Conservation (phyloP, 108 stramenopile genomes). For the Mediolabrus comicus region DNA sequence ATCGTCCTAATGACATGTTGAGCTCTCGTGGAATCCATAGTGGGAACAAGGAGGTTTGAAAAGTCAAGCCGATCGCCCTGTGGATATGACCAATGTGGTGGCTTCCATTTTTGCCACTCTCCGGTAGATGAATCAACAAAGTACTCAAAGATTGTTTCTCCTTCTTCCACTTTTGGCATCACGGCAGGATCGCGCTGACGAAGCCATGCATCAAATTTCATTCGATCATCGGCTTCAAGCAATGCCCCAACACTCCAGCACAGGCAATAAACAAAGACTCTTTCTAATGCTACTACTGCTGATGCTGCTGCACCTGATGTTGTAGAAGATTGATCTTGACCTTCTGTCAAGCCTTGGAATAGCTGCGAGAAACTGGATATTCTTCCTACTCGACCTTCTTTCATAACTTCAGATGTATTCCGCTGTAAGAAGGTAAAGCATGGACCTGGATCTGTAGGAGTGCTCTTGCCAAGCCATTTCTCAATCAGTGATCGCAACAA, state of each 20-base stretch:
- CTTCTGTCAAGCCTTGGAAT: conserved; percentile 67
- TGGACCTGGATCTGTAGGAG: conserved; percentile 70
- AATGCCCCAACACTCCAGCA: conserved; percentile 87
- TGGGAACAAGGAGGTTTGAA: conserved; percentile 88
- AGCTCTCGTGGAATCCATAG: conserved; percentile 89
- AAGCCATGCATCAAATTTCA: conserved; percentile 77
- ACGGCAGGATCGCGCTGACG: conserved; percentile 55
- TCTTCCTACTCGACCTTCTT: conserved; percentile 78
- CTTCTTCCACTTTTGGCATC: conserved; percentile 72
- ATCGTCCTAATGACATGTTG: conserved; percentile 66
- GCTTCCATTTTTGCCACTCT: conserved; percentile 68
- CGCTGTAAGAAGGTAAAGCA: conserved; percentile 75
- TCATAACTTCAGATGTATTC: conserved; percentile 72
- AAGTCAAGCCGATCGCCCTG: conserved; percentile 80
- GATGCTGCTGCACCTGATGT: conserved; percentile 16
- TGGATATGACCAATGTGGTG: conserved; percentile 81
- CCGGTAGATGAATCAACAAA: conserved; percentile 62
- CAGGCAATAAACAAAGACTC: conserved; percentile 82
- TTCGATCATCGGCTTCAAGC: conserved; percentile 86
- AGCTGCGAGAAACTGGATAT: conserved; percentile 75
- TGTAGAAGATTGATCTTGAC: conserved; percentile 35
- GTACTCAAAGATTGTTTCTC: conserved; percentile 84
- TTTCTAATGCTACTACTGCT: conserved; percentile 49
- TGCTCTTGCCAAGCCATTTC: conserved; percentile 78
- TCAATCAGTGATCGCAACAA: conserved; percentile 58